phyloP scores from a whole-genome alignment of 2,329 filamentous ascomycete genomes.

The Ramichloridium luteum region DNA sequence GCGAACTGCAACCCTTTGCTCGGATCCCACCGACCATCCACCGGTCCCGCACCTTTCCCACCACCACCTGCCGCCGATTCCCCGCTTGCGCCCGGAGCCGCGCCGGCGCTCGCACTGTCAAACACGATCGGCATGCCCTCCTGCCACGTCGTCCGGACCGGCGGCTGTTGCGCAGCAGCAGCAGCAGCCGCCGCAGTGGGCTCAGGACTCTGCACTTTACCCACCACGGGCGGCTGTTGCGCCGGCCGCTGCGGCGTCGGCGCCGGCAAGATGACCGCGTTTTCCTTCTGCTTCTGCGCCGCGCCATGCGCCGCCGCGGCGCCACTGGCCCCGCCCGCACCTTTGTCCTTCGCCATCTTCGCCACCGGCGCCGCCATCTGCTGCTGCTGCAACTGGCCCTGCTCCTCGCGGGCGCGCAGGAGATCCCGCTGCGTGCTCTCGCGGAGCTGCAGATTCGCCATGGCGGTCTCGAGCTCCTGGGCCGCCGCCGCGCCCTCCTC shows the following conservation, averaged over 20 bases:
- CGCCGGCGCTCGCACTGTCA: conserved; percentile 10
- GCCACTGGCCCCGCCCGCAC: too few relatives aligned
- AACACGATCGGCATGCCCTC: conserved; percentile 26
- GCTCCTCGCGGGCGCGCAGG: conserved; percentile 12
- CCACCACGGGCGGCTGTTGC: conserved; percentile 25
- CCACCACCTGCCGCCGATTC: conserved; percentile 1
- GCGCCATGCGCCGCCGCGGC: too few relatives aligned
- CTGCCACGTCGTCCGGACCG: conserved; percentile 20
- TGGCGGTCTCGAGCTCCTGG: conserved; percentile 49
- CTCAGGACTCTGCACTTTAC: conserved; percentile 14
- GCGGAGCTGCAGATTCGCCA: conserved; percentile 45
- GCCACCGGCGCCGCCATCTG: conserved; percentile 12
- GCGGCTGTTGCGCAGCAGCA: not conserved
- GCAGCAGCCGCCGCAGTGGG: conserved; percentile 3
- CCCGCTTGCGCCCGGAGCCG: conserved; percentile 4
- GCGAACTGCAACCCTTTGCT: conserved; percentile 18
- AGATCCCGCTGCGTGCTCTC: conserved; percentile 30
- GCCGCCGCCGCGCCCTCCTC: conserved; percentile 71
- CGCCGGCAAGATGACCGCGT: too few relatives aligned
- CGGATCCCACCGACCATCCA: conserved; percentile 18
- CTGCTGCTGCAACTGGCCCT: conserved; percentile 26
- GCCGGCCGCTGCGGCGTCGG: conserved; percentile 31
- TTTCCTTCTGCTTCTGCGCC: conserved; percentile 30
- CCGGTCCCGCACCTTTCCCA: conserved; percentile 5
- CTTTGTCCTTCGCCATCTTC: conserved; percentile 26